Base-by-base conservation (phyloP, 192 early-diverging fungal genomes). In the Podila clonocystis region DNA sequence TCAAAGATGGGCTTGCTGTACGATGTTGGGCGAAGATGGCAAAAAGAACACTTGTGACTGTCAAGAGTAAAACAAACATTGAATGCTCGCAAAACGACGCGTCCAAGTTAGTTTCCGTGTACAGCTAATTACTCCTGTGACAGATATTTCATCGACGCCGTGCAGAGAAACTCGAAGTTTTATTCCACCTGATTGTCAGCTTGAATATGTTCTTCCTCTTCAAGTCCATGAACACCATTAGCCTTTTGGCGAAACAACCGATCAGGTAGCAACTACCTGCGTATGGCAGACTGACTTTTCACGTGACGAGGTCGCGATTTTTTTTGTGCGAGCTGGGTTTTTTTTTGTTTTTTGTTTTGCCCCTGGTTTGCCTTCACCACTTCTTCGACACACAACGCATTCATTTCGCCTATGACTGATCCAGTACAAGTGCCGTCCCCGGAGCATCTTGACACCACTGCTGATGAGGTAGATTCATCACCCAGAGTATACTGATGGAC, bases 261-360 rank as follows among this genome's bases (percentile, higher is more conserved):
- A 63, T 60, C 62, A 71, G 30, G 38, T 63, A 0, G 34, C 20
- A 59, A 59, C 20, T 3, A n/a, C 67, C 3, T 31, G 31, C 3
- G 5, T 36, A 9, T 41, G 30, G 2, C 22, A 17, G 62, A 45
- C 59, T 63, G 8, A 65, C 62, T 9, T 62, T 63, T 30, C 57
- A 20, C 31, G 70, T 65, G 55, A n/a, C 63, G 48, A 63, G 65
- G 59, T 38, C 8, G 59, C 59, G 17, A 30, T 61, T 62, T 31
- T 61, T 62, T 62, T 5, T 61, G 19, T 5, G 20, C 1, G n/a
- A 8, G 5, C 33, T 55, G 15, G 45, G 5, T 59, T 38, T 26
- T 24, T 26, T 24, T 34, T 50, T 68, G 59, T 36, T 69, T 48
- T 49, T 50, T 62, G 50, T 15, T 45, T 41, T 17, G 3, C 22